phyloP scores from a whole-genome alignment of 2,329 filamentous ascomycete species.

The Scedosporium aurantiacum region DNA sequence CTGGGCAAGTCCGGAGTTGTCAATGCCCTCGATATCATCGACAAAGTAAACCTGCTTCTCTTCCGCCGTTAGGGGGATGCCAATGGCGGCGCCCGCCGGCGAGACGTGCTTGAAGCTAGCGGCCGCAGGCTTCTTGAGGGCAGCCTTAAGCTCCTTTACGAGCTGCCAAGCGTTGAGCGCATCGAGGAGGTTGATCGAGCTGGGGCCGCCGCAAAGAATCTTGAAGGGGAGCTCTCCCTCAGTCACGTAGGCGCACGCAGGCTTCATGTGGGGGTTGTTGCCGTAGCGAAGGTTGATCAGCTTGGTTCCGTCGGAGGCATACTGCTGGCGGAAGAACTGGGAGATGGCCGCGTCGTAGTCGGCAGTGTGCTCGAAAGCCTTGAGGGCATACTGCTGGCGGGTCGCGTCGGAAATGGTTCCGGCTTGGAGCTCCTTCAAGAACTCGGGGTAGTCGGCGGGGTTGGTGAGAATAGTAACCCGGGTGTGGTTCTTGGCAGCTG shows the following conservation, averaged over 20 bases:
- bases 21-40: slow-evolving; percentile 82
- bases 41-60: slow-evolving; percentile 99
- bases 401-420: slow-evolving; percentile 78
- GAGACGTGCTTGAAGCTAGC: slow-evolving; percentile 99
- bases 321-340: slow-evolving; percentile 95
- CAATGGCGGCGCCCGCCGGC: slow-evolving; percentile 89
- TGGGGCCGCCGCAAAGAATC: slow-evolving; percentile 77
- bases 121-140: slow-evolving; percentile 77
- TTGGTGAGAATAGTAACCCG: slow-evolving; percentile 94
- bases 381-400: slow-evolving; percentile 83
- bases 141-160: slow-evolving; percentile 89
- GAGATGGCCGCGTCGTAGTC: slow-evolving; percentile 94
- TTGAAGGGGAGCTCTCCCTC: slow-evolving; percentile 81
- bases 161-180: slow-evolving; percentile 94
- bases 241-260: slow-evolving; percentile 71
- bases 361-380: slow-evolving; percentile 96
- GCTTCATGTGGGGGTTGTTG: slow-evolving; percentile 97
- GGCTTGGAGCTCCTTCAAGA: slow-evolving; percentile 78
- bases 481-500: slow-evolving; percentile 94
- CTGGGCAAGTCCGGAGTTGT: slow-evolving; percentile 76
- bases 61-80: slow-evolving; percentile 70
- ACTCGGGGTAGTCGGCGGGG: slow-evolving; percentile 85
- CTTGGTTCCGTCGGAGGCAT: slow-evolving; percentile 74
- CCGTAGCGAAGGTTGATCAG: slow-evolving; percentile 84
- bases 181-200: slow-evolving; percentile 96